These are phyloP conservation scores for Diaporthe longicolla DNA, from an alignment of 2,329 filamentous ascomycete genomes.

Conservation along the genomic window DNA sequence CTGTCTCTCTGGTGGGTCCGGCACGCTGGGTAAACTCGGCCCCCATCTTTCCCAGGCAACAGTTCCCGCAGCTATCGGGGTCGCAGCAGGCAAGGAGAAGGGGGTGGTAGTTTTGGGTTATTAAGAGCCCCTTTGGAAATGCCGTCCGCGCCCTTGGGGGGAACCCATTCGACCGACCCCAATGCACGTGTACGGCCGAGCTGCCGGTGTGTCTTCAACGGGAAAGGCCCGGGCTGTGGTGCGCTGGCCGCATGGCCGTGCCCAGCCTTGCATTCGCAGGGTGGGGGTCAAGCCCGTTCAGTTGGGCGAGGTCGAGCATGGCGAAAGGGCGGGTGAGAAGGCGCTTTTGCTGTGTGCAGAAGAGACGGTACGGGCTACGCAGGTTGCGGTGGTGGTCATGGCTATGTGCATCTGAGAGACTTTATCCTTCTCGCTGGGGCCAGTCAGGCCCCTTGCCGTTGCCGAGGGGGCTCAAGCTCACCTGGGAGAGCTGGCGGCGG, in stretches of 20 bases:
- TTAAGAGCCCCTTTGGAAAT: background rate
- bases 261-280: conserved; percentile 34
- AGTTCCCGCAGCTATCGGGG: background rate
- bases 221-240: conserved; percentile 27
- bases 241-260: conserved; percentile 23
- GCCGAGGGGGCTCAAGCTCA: conserved; percentile 17
- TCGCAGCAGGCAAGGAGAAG: background rate
- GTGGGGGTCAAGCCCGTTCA: conserved; percentile 22
- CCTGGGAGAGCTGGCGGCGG: background rate
- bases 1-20: conserved; percentile 18
- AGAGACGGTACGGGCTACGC: background rate
- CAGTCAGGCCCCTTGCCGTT: conserved; percentile 18
- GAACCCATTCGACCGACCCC: conserved; percentile 10
- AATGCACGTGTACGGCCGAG: conserved; percentile 9
- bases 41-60: conserved; percentile 11
- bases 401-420: conserved; percentile 5
- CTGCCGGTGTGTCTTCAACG: conserved; percentile 28
- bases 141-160: background rate
- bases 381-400: conserved; percentile 10
- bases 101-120: background rate
- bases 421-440: background rate
- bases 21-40: background rate
- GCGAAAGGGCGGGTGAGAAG: conserved; percentile 4
- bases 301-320: background rate
- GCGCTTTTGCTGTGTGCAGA: background rate